Conservation (phyloP, 2,329 filamentous ascomycete genomes). For the Byssoonygena ceratinophila region DNA sequence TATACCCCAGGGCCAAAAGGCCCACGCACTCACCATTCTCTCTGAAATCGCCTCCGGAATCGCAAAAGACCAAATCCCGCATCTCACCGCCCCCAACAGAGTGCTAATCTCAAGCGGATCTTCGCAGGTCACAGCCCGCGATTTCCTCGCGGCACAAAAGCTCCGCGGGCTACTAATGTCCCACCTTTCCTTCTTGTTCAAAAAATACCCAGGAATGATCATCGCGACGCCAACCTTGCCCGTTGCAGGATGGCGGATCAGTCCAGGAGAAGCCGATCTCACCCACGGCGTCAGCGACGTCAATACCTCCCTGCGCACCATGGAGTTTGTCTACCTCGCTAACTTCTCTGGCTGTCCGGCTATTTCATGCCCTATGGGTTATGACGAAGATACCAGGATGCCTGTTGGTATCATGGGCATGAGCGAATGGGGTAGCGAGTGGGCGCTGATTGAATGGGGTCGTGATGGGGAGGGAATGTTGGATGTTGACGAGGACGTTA, state of each 20-base stretch:
- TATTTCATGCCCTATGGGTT: conserved; percentile 64
- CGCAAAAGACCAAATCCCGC: conserved; percentile 42
- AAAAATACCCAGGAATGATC: conserved; percentile 60
- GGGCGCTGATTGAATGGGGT: conserved; percentile 43
- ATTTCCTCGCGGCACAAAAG: conserved; percentile 63
- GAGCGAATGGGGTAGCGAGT: conserved; percentile 46
- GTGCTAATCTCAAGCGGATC: conserved; percentile 55
- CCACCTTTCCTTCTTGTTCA: conserved; percentile 62
- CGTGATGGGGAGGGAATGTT: conserved; percentile 43
- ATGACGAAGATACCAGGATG: conserved; percentile 41
- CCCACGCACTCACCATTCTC: conserved; percentile 68
- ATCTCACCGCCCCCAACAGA: conserved; percentile 57
- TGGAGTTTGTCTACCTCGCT: conserved; percentile 77
- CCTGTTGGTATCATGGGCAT: conserved; percentile 47
- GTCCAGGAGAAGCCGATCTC: conserved; percentile 50
- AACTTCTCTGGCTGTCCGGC: conserved; percentile 73
- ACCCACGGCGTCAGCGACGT: conserved; percentile 58
- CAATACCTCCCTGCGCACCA: conserved; percentile 61
- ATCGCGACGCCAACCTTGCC: conserved; percentile 71
- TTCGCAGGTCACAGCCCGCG: conserved; percentile 52
- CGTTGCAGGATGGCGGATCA: conserved; percentile 61
- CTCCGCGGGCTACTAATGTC: conserved; percentile 67
- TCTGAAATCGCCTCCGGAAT: conserved; percentile 52
- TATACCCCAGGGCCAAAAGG: conserved; percentile 59
- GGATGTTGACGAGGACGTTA: conserved; percentile 22